A percentile compares a stretch with the other conserved stretches of the same genome.
Conservation (phyloP, 2,329 filamentous ascomycete genomes). For the Tothia fuscella region DNA sequence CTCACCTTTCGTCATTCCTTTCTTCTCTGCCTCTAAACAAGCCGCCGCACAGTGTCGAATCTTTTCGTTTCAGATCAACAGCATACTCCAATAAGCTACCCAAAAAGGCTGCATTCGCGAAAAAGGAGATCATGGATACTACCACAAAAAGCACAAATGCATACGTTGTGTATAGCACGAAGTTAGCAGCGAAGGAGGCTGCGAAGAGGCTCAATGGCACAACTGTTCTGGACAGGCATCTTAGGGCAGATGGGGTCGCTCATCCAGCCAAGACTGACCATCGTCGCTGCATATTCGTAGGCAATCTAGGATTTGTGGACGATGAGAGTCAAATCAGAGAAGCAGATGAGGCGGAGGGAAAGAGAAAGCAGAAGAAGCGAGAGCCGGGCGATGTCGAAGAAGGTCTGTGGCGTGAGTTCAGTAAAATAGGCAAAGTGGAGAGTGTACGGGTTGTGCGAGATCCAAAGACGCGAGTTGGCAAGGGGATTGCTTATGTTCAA, state of each 20-base stretch:
- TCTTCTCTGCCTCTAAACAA: constrained; percentile 34
- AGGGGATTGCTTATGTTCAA: constrained; percentile 95
- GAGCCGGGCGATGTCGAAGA: constrained; percentile 80
- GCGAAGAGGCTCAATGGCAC: constrained; percentile 71
- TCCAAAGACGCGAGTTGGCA: constrained; percentile 79
- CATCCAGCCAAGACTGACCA: constrained; percentile 76
- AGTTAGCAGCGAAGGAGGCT: constrained; percentile 63
- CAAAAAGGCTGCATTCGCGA: constrained; percentile 89
- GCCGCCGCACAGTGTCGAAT: constrained; percentile 64
- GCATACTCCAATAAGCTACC: constrained; percentile 74
- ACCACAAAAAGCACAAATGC: constrained; percentile 92
- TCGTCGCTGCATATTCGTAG: constrained; percentile 86
- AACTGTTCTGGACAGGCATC: constrained; percentile 70
- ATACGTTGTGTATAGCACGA: constrained; percentile 77
- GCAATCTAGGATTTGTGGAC: constrained; percentile 91
- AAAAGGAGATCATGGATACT: constrained; percentile 76
- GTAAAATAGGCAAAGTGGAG: constrained; percentile 70
- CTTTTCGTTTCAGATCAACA: constrained; percentile 85
- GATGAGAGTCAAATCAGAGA: constrained; percentile 62
- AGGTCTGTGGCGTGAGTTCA: constrained; percentile 76
- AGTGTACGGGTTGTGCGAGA: constrained; percentile 89
- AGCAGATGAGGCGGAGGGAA: constrained; percentile 51
- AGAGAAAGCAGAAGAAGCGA: constrained; percentile 56
- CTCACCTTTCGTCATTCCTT: constrained; percentile 69
- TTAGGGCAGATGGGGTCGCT: constrained; percentile 82